Base-by-base conservation (phyloP, 1,284 basidiomycete genomes). In the Ustilago trichophora region DNA sequence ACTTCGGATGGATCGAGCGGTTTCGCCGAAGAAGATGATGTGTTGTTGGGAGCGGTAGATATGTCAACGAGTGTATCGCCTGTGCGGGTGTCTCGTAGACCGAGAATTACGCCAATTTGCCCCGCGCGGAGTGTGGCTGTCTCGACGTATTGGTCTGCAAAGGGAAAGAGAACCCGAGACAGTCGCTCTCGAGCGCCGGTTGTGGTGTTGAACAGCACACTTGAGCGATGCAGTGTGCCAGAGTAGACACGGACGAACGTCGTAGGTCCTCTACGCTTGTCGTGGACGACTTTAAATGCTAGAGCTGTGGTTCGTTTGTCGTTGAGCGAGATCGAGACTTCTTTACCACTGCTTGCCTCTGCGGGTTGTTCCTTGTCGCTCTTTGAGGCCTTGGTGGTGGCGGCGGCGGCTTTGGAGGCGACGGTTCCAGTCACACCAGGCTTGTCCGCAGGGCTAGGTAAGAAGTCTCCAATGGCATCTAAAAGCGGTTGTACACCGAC, bases 281-380 rank as follows among this genome's bases (percentile, higher is more conserved):
- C 91, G 89, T 90, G 93, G 21, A 85, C 85, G 16, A 94, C 91
- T 79, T 94, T 94, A 90, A 92, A 94, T 1, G 91, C 92, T 19
- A 94, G 84, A 2, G 62, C 60, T 11, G 60, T 48, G 16, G 63
- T 54, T 2, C 53, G 40, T 40, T 45, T 44, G 47, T 64, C 60
- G 9, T 38, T 22, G 5, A 72, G 38, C 12, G 57, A 41, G 35
- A 74, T 43, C 2, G 49, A n/a, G 2, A 70, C 51, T 31, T 82
- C 75, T 11, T 76, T 78, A 42, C 86, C 55, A 16, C 11, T 33
- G 29, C 16, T n/a, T 9, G 12, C 6, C 15, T 11, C 13, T 27
- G 21, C 13, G 11, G 33, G 27, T 22, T 25, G 13, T 9, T 37
- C 8, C 4, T n/a, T n/a, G n/a, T n/a, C 49, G 11, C 46, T 32